These are phyloP conservation scores for Saturnispora hagleri DNA, from an alignment of 805 yeast species.

Conservation along the genomic window DNA sequence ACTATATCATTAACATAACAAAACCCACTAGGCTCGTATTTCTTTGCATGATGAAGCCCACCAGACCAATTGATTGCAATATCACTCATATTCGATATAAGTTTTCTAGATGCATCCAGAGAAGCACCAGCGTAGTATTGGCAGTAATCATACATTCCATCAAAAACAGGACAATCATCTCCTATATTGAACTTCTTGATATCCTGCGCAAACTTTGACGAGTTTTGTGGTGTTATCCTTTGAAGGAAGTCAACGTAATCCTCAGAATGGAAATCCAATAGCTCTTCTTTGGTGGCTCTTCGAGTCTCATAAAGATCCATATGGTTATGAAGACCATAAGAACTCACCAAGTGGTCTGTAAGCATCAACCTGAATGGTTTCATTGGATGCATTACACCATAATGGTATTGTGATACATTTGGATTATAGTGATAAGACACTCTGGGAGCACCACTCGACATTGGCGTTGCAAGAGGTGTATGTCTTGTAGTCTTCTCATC, in stretches of 20 bases:
- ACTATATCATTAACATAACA: constrained; percentile 95
- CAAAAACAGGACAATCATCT: constrained; percentile 91
- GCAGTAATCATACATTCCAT: constrained; percentile 88
- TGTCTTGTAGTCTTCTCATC: constrained; percentile 18
- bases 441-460: constrained; percentile 30
- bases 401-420: constrained; percentile 71
- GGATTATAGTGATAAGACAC: constrained; percentile 89
- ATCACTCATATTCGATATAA: constrained; percentile 80
- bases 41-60: constrained; percentile 94
- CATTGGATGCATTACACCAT: constrained; percentile 97
- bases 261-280: constrained; percentile 73
- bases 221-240: constrained; percentile 67
- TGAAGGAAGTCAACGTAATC: constrained; percentile 77
- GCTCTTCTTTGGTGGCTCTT: constrained; percentile 72
- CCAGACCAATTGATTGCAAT: constrained; percentile 96
- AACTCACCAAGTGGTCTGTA: constrained; percentile 83
- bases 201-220: constrained; percentile 46
- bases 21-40: constrained; percentile 88
- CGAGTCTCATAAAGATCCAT: constrained; percentile 88
- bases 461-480: constrained; percentile 37
- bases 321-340: constrained; percentile 75
- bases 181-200: constrained; percentile 77
- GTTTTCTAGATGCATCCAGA: constrained; percentile 81
- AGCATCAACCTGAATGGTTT: constrained; percentile 90
- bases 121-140: constrained; percentile 89